Base-by-base conservation (phyloP, 768 basidiomycete genomes). In the Auricularia sp. region DNA sequence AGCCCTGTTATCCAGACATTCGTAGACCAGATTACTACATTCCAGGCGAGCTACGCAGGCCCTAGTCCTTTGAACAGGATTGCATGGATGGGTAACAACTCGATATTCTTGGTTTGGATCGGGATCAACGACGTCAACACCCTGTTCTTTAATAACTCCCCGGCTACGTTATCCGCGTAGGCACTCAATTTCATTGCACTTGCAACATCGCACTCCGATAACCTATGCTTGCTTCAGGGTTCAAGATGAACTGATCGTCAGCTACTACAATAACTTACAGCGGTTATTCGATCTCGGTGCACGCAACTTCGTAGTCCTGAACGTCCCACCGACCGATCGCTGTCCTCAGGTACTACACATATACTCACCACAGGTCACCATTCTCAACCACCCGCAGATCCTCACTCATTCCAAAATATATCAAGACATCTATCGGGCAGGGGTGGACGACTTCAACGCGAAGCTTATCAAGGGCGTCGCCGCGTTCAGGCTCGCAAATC, bases 281-380 rank as follows among this genome's bases (percentile, higher is more conserved):
- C 76, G 82, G 61, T 72, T 83, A 18, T 81, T 81, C 74, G 74
- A 76, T 51, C 78, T 72, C 35, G 87, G 87, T 16, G 87, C 80
- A 6, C 77, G 86, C 43, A 83, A 83, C 64, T 87, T 86, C 75
- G 72, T 86, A 18, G 83, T 86, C 74, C 76, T 86, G 62, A 85
- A 81, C 39, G 84, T 87, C 16, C 85, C 85, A 2, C 84, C 84
- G 1, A 75, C 79, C n/a, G 73, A 86, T 62, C 77, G 83, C 36
- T 78, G 84, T 3, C 85, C 85, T 73, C 72, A 86, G 66, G 83
- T 83, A 75, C 73, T 42, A 14, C 7, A 42, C 39, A 42, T 42
- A 63, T 39, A 0, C 29, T 29, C 29, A 29, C 29, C 29, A 29
- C 29, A 29, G 29, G 2, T 29, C 23, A 1, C n/a, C 73, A 66